Conservation (phyloP, 345 rosid species). For the Triadica sebifera region DNA sequence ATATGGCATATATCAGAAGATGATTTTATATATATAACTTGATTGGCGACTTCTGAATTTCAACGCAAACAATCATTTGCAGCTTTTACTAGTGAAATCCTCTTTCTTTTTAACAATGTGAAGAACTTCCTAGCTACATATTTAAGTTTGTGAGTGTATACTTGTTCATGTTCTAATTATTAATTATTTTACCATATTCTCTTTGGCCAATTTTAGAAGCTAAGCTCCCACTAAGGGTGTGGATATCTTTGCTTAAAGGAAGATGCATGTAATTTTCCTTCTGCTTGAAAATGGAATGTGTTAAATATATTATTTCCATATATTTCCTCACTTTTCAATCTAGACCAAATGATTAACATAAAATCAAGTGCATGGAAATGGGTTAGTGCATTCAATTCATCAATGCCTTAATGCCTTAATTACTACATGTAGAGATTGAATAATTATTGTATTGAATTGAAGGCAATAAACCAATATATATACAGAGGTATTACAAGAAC, state of each 20-base stretch:
- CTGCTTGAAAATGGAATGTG: background rate
- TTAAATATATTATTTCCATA: background rate
- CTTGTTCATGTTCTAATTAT: background rate
- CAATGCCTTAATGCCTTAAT: background rate
- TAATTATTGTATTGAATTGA: too few relatives aligned
- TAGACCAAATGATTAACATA: conserved; percentile 17
- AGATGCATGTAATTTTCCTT: background rate
- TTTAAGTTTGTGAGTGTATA: too few relatives aligned
- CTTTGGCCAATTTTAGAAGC: conserved; percentile 25
- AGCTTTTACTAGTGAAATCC: too few relatives aligned
- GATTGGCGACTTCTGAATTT: too few relatives aligned
- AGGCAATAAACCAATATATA: too few relatives aligned
- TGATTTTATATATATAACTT: too few relatives aligned
- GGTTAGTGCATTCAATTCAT: conserved; percentile 10
- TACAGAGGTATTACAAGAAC: too few relatives aligned
- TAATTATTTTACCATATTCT: background rate
- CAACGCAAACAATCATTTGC: too few relatives aligned
- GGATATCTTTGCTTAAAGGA: conserved; percentile 17
- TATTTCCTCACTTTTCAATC: conserved; percentile 20
- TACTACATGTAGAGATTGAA: too few relatives aligned
- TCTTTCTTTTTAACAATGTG: too few relatives aligned
- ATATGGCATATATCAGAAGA: too few relatives aligned
- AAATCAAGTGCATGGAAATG: conserved; percentile 22
- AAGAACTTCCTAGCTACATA: too few relatives aligned
- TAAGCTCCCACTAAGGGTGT: conserved; percentile 19